phyloP scores from a whole-genome alignment of 1,284 basidiomycete genomes.

The Sanghuangporus sanghuang region DNA sequence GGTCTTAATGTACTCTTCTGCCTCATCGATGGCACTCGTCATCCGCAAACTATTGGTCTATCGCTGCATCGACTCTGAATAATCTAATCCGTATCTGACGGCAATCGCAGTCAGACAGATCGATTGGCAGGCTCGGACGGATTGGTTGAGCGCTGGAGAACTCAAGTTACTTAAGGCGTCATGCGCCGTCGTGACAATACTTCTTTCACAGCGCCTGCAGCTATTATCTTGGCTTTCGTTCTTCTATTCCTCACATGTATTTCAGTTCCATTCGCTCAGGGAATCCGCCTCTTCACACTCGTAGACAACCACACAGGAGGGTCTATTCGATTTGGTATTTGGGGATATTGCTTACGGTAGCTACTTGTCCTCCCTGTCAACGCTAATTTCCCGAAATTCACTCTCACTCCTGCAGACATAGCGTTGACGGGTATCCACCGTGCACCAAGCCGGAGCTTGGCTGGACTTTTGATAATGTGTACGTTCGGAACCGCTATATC shows the following conservation, averaged over 20 bases:
- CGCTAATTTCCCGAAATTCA: background rate
- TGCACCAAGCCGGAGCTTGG: slow-evolving; percentile 9
- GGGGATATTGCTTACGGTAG: slow-evolving; percentile 13
- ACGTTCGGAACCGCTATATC: background rate
- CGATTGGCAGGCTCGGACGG: background rate
- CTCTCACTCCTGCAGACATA: background rate
- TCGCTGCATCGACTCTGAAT: background rate
- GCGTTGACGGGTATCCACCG: background rate
- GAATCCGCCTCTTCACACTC: slow-evolving; percentile 12
- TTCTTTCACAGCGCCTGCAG: slow-evolving; percentile 3
- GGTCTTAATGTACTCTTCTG: background rate
- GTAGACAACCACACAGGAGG: slow-evolving; percentile 8
- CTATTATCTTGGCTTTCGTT: slow-evolving; percentile 9
- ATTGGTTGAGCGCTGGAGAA: background rate
- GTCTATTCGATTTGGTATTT: slow-evolving; percentile 10
- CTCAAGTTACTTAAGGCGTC: background rate
- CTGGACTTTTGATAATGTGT: slow-evolving; percentile 13
- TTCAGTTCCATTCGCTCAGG: slow-evolving; percentile 9
- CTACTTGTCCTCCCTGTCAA: background rate
- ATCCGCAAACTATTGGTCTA: background rate
- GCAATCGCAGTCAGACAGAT: background rate
- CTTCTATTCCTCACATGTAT: slow-evolving; percentile 13
- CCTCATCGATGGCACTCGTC: background rate
- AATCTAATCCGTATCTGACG: background rate
- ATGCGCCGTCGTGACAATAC: background rate